Evolutionary conservation across 371 early-diverging fungal genomes (phyloP).

Genomic region (Mucor indicus): DNA sequence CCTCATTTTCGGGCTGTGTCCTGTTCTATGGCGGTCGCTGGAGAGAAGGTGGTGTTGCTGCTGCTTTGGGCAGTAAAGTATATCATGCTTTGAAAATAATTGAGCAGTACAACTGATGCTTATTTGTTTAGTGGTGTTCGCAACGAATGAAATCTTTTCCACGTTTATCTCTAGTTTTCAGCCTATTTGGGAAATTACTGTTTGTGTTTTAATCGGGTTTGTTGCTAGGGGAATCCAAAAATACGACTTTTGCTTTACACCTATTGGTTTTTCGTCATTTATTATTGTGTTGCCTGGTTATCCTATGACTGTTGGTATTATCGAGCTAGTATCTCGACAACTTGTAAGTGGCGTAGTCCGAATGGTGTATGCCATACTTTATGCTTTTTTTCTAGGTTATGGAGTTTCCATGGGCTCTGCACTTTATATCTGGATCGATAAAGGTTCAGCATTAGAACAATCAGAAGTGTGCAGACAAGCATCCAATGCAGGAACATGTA

Average conservation of each 20-base stretch:
- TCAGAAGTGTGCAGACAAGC: slow-evolving; percentile 16
- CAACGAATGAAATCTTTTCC: slow-evolving; percentile 39
- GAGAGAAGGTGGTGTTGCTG: slow-evolving; percentile 40
- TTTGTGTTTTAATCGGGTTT: slow-evolving; percentile 66
- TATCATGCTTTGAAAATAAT: no score
- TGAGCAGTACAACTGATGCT: no score
- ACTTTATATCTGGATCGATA: slow-evolving; percentile 39
- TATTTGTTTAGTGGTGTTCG: slow-evolving; percentile 46
- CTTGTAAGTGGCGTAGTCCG: slow-evolving; percentile 82
- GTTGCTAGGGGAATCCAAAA: slow-evolving; percentile 45
- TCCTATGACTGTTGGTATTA: slow-evolving; percentile 69
- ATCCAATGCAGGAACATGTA: slow-evolving; percentile 22
- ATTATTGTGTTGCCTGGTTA: slow-evolving; percentile 72
- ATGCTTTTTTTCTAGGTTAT: slow-evolving; percentile 74
- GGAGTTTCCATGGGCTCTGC: slow-evolving; percentile 73
- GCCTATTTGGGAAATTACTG: slow-evolving; percentile 67
- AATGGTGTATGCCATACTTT: slow-evolving; percentile 75
- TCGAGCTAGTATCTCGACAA: slow-evolving; percentile 82
- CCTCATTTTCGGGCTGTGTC: slow-evolving; percentile 46
- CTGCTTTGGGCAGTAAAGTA: slow-evolving; percentile 45
- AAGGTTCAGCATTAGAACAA: not conserved
- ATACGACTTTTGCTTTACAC: slow-evolving; percentile 43
- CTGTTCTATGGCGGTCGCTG: slow-evolving; percentile 46
- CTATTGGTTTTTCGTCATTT: slow-evolving; percentile 46
- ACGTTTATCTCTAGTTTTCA: slow-evolving; percentile 33